Conservation (phyloP, 306 rosid species). For the Medicago ruthenica region DNA sequence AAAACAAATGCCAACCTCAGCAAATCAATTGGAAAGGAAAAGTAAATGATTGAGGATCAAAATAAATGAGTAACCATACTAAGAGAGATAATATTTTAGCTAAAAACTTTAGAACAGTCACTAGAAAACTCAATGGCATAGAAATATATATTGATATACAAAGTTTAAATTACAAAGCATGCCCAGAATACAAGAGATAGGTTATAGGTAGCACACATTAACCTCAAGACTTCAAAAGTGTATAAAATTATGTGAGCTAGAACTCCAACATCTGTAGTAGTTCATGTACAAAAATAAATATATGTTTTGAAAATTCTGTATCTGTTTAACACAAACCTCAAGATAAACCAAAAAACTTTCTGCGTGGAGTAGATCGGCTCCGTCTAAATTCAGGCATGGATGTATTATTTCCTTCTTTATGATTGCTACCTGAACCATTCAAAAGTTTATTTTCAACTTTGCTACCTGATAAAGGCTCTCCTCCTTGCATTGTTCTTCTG, state of each 20-base stretch:
- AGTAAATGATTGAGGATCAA: background rate
- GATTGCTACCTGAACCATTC: constrained; percentile 55
- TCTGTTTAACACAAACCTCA: constrained; percentile 47
- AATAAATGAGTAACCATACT: background rate
- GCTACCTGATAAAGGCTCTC: constrained; percentile 60
- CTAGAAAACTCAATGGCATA: constrained; percentile 29
- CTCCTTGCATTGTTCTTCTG: constrained; percentile 63
- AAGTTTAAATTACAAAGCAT: constrained; percentile 46
- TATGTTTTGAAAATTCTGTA: background rate
- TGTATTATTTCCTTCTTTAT: constrained; percentile 61
- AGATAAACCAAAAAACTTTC: constrained; percentile 64
- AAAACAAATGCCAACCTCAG: no score
- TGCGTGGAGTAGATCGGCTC: constrained; percentile 89
- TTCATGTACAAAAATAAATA: constrained; percentile 56
- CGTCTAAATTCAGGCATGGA: constrained; percentile 72
- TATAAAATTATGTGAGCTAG: constrained; percentile 44
- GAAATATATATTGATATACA: constrained; percentile 35
- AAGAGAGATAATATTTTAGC: no score
- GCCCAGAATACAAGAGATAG: constrained; percentile 39
- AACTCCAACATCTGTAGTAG: constrained; percentile 45
- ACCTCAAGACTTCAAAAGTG: constrained; percentile 50
- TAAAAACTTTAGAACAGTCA: background rate
- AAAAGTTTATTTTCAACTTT: constrained; percentile 66
- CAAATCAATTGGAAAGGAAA: no score
- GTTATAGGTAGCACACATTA: constrained; percentile 16